phyloP scores from a whole-genome alignment of 2,329 filamentous ascomycete species.

The Aureobasidium sp. region DNA sequence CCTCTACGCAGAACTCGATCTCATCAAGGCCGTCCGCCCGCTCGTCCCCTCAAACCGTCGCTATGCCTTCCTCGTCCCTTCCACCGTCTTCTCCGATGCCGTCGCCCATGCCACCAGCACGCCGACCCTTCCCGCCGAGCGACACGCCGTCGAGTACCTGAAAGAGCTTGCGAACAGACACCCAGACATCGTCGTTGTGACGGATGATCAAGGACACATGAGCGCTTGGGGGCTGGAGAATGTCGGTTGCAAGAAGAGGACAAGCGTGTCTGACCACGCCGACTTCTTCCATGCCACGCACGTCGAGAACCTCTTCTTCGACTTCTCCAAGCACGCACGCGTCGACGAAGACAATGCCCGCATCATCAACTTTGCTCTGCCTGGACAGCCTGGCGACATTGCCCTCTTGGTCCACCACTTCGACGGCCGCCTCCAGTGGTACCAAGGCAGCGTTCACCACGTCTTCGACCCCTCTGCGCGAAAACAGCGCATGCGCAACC shows the following conservation, averaged over 20 bases:
- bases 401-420: slow-evolving; percentile 72
- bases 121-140: slow-evolving; percentile 27
- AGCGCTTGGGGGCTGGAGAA: slow-evolving; percentile 90
- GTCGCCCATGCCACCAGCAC: slow-evolving; percentile 54
- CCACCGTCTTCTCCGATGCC: slow-evolving; percentile 72
- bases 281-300: slow-evolving; percentile 81
- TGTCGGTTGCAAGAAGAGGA: slow-evolving; percentile 62
- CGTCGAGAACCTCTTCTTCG: slow-evolving; percentile 51
- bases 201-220: slow-evolving; percentile 80
- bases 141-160: slow-evolving; percentile 72
- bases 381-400: slow-evolving; percentile 16
- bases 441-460: slow-evolving; percentile 68
- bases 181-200: slow-evolving; percentile 78
- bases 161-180: slow-evolving; percentile 78
- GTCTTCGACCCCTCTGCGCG: slow-evolving; percentile 68
- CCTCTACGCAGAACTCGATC: slow-evolving; percentile 74
- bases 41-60: slow-evolving; percentile 40
- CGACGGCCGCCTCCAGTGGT: slow-evolving; percentile 76
- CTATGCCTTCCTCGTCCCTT: slow-evolving; percentile 77
- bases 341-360: slow-evolving; percentile 53
- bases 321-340: slow-evolving; percentile 31
- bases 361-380: slow-evolving; percentile 55
- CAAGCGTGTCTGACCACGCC: slow-evolving; percentile 29
- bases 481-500: slow-evolving; percentile 52
- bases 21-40: slow-evolving; percentile 60